phyloP scores from a whole-genome alignment of 805 yeast species.

The Cyberlindnera maclurae region DNA sequence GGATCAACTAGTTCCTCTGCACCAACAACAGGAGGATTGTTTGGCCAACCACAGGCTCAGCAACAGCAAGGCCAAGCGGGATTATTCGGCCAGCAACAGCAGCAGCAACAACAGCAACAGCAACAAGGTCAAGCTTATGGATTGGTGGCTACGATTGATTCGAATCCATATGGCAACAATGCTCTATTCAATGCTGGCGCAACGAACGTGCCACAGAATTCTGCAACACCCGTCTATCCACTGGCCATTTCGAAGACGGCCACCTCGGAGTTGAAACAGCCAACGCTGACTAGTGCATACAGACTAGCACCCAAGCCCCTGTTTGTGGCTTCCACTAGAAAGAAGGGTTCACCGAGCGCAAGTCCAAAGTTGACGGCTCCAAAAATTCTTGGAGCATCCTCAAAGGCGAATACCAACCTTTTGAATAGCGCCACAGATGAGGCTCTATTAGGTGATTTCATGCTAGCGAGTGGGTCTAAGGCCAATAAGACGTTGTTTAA shows the following conservation, averaged over 20 bases:
- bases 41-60: conserved; percentile 15
- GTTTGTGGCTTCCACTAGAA: conserved; percentile 26
- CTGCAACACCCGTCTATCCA: conserved; percentile 33
- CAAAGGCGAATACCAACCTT: conserved; percentile 19
- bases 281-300: conserved; percentile 53
- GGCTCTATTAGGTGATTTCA: conserved; percentile 45
- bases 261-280: conserved; percentile 46
- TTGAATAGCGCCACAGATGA: conserved; percentile 49
- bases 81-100: conserved; percentile 24
- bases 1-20: conserved; percentile 16
- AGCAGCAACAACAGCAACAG: conserved; percentile 15
- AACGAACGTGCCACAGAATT: conserved; percentile 26
- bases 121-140: conserved; percentile 15
- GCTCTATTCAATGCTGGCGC: conserved; percentile 48
- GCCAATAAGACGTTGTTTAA: conserved; percentile 7
- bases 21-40: conserved; percentile 16
- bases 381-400: background rate
- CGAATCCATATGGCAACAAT: conserved; percentile 75
- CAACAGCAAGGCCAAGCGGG: conserved; percentile 1
- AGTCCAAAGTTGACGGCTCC: conserved; percentile 1
- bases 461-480: conserved; percentile 5
- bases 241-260: conserved; percentile 46
- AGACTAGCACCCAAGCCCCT: conserved; percentile 60
- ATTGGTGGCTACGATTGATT: conserved; percentile 28
- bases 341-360: background rate